Conservation (phyloP, 345 rosid species). For the Ceriops tagal region DNA sequence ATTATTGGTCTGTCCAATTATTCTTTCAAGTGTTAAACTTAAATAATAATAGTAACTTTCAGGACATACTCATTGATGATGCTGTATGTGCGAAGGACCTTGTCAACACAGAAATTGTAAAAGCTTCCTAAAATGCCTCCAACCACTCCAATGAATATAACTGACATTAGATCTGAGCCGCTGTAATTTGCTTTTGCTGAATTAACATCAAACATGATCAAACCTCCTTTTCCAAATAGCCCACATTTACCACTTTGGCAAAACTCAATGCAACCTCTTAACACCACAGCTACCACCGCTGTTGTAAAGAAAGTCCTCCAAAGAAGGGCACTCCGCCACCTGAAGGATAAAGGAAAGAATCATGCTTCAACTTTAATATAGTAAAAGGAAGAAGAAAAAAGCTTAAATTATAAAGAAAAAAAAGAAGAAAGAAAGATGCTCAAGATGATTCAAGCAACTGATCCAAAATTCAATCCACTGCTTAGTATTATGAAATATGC, state of each 20-base stretch:
- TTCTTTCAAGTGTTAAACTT: background rate
- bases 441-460: background rate
- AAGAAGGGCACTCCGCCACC: slow-evolving; percentile 98
- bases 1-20: no score
- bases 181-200: slow-evolving; percentile 46
- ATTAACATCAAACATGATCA: slow-evolving; percentile 87
- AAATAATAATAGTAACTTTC: background rate
- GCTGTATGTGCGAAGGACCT: slow-evolving; percentile 78
- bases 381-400: background rate
- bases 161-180: slow-evolving; percentile 65
- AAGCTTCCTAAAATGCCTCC: slow-evolving; percentile 88
- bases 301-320: slow-evolving; percentile 97
- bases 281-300: slow-evolving; percentile 84
- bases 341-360: slow-evolving; percentile 25
- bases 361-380: background rate
- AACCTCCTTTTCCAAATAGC: slow-evolving; percentile 83
- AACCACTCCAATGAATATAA: slow-evolving; percentile 64
- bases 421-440: background rate
- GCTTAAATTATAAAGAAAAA: background rate
- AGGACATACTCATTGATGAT: slow-evolving; percentile 70
- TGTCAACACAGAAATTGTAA: slow-evolving; percentile 78
- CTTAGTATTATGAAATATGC: background rate
- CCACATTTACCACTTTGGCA: slow-evolving; percentile 79
- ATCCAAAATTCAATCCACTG: background rate
- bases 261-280: slow-evolving; percentile 63